Conservation (phyloP, 768 basidiomycete species). For the Gautieria morchelliformis region DNA sequence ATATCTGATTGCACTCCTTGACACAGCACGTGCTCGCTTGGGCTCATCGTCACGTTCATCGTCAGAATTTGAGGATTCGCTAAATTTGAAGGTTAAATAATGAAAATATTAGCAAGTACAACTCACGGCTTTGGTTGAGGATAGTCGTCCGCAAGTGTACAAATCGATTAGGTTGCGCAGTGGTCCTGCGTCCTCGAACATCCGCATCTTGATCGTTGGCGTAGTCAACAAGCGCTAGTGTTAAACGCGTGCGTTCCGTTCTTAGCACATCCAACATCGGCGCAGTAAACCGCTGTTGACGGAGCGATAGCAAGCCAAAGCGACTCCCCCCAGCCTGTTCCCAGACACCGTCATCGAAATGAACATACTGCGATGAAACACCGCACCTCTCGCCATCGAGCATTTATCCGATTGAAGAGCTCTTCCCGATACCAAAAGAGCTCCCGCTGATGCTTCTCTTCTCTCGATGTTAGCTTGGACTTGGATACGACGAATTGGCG, state of each 20-base stretch:
- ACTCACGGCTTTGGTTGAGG: slow-evolving; percentile 61
- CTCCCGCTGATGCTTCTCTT: slow-evolving; percentile 60
- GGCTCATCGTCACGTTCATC: slow-evolving; percentile 45
- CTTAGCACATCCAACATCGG: slow-evolving; percentile 74
- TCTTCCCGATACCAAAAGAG: slow-evolving; percentile 96
- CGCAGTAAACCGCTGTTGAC: slow-evolving; percentile 66
- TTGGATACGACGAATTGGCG: slow-evolving; percentile 87
- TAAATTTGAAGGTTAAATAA: slow-evolving; percentile 17
- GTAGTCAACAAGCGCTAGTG: slow-evolving; percentile 38
- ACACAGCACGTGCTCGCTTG: slow-evolving; percentile 54
- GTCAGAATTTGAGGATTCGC: slow-evolving; percentile 44
- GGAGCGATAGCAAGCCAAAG: slow-evolving; percentile 64
- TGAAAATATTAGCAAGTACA: not conserved
- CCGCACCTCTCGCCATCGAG: slow-evolving; percentile 81
- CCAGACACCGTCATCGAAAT: not conserved
- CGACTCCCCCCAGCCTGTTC: slow-evolving; percentile 69
- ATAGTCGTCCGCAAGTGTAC: slow-evolving; percentile 48
- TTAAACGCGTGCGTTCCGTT: slow-evolving; percentile 52
- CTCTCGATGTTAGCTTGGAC: slow-evolving; percentile 46
- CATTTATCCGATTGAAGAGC: slow-evolving; percentile 57
- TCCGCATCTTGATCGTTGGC: slow-evolving; percentile 12
- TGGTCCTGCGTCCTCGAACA: slow-evolving; percentile 33
- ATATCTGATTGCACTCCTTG: slow-evolving; percentile 60
- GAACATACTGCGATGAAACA: not conserved
- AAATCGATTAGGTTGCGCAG: slow-evolving; percentile 51